phyloP scores from a whole-genome alignment of 331 rosid genomes.

The Spiraea crenata region DNA sequence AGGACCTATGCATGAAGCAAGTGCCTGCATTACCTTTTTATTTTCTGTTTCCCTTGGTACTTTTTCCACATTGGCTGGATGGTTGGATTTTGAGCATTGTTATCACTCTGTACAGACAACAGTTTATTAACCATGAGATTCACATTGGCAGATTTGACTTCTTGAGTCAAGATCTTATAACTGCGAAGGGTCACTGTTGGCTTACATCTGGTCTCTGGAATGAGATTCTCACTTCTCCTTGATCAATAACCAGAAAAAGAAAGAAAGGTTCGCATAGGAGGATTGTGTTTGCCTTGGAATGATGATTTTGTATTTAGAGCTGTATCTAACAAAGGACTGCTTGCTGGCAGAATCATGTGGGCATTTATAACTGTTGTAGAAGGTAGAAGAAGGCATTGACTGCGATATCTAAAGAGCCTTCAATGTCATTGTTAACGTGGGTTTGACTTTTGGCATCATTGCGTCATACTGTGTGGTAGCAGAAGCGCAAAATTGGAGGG shows the following conservation, averaged over 20 bases:
- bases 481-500: background rate
- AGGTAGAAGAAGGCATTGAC: conserved; percentile 6
- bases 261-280: background rate
- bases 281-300: background rate
- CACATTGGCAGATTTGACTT: too few species aligned
- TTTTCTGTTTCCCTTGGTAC: too few species aligned
- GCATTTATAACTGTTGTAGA: background rate
- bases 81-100: background rate
- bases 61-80: too few species aligned
- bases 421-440: background rate
- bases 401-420: conserved; percentile 8
- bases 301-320: background rate
- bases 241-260: background rate
- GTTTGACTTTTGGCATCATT: background rate
- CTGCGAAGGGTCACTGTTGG: background rate
- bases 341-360: conserved; percentile 7
- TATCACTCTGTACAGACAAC: background rate
- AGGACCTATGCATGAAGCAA: too few species aligned
- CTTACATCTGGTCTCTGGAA: background rate
- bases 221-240: background rate
- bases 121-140: background rate
- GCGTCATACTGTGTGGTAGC: background rate
- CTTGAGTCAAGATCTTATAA: too few species aligned
- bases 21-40: too few species aligned
- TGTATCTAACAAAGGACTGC: background rate